Evolutionary conservation across 1,139 yeast genomes (phyloP), one percentile per base, ranked within the genome.

Genomic region (Candida labiduridarum): DNA sequence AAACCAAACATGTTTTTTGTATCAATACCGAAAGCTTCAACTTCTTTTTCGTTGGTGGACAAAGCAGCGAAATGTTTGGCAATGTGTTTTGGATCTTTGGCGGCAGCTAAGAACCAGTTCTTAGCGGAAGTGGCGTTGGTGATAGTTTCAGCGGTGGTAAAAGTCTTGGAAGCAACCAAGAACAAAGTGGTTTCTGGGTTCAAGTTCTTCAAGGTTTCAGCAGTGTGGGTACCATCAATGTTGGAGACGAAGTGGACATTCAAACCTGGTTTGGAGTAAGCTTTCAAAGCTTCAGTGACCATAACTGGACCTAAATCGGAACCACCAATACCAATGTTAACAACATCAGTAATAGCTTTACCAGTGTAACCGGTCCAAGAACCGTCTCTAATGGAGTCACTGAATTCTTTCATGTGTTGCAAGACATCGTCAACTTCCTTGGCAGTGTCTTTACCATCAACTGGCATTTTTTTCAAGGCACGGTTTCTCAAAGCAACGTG

Each of bases 261-360:
- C 63, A 94, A 79, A 54, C 85, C 88, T 56, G 85, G 84, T 64
- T 86, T 79, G 56, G 92, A 78, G 74, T 94, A 94, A 58, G 89
- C 85, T 79, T 92, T 94, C 69, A 94, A 83, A 36, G 99, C 97
- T 76, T 94, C 98, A 53, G 97, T 91, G 61, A 94, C 98, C 99
- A 94, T 94, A 51, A 94, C 98, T 47, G 99, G 99, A 63, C 99
- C 99, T 65, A 94, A 82, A 72, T 94, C 99, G 30, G 98, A 91
- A 60, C 99, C 99, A 67, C 99, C 99, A 68, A 94, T 94, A 74
- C 99, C 99, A 65, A 94, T 89, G 80, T 94, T 94, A 66, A 94
- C 98, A 53, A 94, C 85, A 66, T 91, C 96, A 61, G 95, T 88
- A 72, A 94, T 94, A 61, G 80, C 75, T 81, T 91, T 91, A 61